Percentiles rank a stretch among this genome's conserved stretches.
These are phyloP conservation scores for Ambrosia hybrid DNA, from an alignment of 140 eudicot genomes.

Conservation along the genomic window DNA sequence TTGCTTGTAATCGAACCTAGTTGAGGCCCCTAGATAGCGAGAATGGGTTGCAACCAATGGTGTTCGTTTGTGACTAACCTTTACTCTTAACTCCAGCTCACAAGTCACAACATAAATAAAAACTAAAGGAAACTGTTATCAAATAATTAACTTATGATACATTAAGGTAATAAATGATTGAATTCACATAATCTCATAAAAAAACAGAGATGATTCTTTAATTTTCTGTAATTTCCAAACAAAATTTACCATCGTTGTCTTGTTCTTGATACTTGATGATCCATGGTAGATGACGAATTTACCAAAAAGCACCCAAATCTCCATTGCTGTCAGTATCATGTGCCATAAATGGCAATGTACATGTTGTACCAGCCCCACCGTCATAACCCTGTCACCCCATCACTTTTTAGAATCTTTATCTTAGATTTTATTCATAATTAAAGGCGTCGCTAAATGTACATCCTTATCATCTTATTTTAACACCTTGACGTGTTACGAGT, in stretches of 20 bases:
- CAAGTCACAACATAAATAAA: neutral
- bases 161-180: neutral
- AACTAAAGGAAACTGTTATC: neutral
- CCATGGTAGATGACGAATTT: slow-evolving; percentile 27
- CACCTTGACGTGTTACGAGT: no score
- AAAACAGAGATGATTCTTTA: neutral
- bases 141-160: neutral
- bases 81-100: neutral
- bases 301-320: slow-evolving; percentile 29
- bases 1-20: no score
- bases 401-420: slow-evolving; percentile 30
- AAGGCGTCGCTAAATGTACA: no score
- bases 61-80: neutral
- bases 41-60: no score
- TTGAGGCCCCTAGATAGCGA: no score
- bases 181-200: neutral
- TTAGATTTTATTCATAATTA: slow-evolving; percentile 13
- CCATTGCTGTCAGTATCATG: slow-evolving; percentile 37
- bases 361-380: slow-evolving; percentile 29
- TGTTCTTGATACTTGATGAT: slow-evolving; percentile 28
- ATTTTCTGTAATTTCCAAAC: neutral
- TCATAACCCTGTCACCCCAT: slow-evolving; percentile 35
- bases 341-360: slow-evolving; percentile 33
- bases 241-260: slow-evolving; percentile 34
- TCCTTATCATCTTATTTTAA: no score